phyloP scores from a whole-genome alignment of 108 stramenopile genomes.

The Skeletonema menzelii region DNA sequence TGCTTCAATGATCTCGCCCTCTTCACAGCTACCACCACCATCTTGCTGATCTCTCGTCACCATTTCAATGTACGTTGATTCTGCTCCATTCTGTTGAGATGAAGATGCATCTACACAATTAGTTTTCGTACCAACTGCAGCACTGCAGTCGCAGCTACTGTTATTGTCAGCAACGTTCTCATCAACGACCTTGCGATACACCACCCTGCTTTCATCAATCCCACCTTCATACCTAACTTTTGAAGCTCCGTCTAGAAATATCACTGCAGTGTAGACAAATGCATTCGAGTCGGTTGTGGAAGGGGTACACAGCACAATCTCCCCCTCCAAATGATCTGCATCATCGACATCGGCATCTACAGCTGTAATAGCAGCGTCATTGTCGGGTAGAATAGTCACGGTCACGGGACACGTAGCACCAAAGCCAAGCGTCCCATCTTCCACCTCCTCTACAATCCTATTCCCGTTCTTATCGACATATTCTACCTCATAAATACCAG shows the following conservation, averaged over 20 bases:
- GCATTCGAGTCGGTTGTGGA: neutral
- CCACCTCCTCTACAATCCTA: neutral
- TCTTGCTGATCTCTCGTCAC: neutral
- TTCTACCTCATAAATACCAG: neutral
- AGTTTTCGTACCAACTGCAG: neutral
- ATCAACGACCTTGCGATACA: neutral
- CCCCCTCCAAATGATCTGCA: neutral
- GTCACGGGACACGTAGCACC: neutral
- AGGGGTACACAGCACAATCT: neutral
- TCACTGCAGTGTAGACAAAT: neutral
- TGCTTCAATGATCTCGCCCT: neutral
- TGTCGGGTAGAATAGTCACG: neutral
- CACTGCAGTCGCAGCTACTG: neutral
- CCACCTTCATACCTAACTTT: neutral
- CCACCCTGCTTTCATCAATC: neutral
- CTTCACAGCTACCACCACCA: neutral
- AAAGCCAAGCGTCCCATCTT: neutral
- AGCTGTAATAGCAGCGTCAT: neutral
- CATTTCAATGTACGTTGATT: neutral
- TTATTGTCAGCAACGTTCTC: neutral
- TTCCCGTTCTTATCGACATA: neutral
- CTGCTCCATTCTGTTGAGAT: neutral
- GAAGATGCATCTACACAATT: neutral
- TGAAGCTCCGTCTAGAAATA: neutral
- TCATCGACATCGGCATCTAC: neutral